Evolutionary conservation across 768 basidiomycete species (phyloP).

Genomic region (Psilocybe azurescens): DNA sequence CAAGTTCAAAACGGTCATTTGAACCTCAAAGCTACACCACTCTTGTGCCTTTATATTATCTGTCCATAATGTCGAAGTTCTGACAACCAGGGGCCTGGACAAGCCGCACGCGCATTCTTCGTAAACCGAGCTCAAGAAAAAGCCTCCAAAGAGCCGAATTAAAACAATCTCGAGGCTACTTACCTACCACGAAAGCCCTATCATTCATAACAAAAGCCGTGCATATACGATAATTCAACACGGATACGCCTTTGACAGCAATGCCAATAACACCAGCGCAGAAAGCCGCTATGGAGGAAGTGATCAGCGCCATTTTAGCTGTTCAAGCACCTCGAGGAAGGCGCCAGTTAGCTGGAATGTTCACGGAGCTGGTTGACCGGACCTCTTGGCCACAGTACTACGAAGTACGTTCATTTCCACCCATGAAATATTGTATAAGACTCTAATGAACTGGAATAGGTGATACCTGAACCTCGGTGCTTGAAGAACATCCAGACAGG

Average conservation of each 20-base stretch:
- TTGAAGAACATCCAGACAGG: constrained; percentile 72
- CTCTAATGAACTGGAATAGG: constrained; percentile 33
- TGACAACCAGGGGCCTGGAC: too few relatives aligned
- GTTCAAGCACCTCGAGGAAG: constrained; percentile 58
- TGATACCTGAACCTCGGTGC: constrained; percentile 88
- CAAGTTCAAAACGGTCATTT: too few relatives aligned
- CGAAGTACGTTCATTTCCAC: constrained; percentile 49
- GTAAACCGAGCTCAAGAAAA: too few relatives aligned
- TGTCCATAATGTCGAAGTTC: too few relatives aligned
- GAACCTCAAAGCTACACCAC: too few relatives aligned
- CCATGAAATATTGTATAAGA: constrained; percentile 2
- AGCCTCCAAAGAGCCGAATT: too few relatives aligned
- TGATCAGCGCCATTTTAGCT: constrained; percentile 52
- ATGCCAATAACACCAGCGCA: constrained; percentile 65
- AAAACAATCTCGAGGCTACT: too few relatives aligned
- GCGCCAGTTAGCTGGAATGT: constrained; percentile 71
- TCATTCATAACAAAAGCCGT: too few relatives aligned
- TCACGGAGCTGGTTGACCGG: constrained; percentile 78
- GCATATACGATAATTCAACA: too few relatives aligned
- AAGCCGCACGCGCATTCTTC: too few relatives aligned
- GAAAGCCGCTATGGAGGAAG: constrained; percentile 63
- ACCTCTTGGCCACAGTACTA: constrained; percentile 86
- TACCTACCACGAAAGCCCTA: too few relatives aligned
- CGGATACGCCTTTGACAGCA: background rate
- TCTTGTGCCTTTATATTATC: too few relatives aligned